Conservation (phyloP, 768 basidiomycete species). For the Rubroboletus pulcherrimus region DNA sequence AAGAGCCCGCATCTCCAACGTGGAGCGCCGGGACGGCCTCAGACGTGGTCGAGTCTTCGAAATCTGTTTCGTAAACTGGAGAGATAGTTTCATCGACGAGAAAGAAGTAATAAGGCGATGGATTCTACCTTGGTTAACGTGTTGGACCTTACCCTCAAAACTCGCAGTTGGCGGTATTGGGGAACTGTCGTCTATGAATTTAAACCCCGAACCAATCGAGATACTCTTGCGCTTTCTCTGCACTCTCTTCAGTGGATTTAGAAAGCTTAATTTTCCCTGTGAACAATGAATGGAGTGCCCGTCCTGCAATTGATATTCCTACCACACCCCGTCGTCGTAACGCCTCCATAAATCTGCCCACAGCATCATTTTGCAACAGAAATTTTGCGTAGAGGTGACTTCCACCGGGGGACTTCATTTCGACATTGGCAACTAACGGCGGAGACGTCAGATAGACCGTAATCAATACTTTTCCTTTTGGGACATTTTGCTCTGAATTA, state of each 20-base stretch:
- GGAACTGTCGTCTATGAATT: constrained; percentile 21
- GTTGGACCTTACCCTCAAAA: constrained; percentile 34
- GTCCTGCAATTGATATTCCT: constrained; percentile 10
- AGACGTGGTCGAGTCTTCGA: constrained; percentile 15
- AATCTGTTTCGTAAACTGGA: constrained; percentile 29
- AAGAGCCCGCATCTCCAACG: background rate
- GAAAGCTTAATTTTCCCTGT: constrained; percentile 31
- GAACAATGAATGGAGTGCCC: background rate
- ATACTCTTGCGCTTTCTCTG: constrained; percentile 18
- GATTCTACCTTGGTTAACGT: constrained; percentile 26
- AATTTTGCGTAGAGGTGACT: constrained; percentile 35
- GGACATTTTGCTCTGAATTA: constrained; percentile 19
- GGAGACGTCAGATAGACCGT: constrained; percentile 32
- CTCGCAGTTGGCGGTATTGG: constrained; percentile 21
- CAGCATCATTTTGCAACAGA: constrained; percentile 31
- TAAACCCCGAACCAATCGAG: constrained; percentile 27
- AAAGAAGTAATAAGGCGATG: background rate
- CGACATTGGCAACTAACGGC: constrained; percentile 37
- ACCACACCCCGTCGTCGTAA: constrained; percentile 49
- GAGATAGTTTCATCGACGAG: background rate
- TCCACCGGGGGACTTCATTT: constrained; percentile 18
- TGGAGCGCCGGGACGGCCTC: background rate
- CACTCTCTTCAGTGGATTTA: constrained; percentile 15
- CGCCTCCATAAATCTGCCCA: constrained; percentile 39
- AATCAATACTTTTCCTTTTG: constrained; percentile 24